A percentile compares a stretch with the other conserved stretches of the same genome.
Evolutionary conservation across 805 yeast species (phyloP).

Genomic region (Yamadazyma tumulicola): DNA sequence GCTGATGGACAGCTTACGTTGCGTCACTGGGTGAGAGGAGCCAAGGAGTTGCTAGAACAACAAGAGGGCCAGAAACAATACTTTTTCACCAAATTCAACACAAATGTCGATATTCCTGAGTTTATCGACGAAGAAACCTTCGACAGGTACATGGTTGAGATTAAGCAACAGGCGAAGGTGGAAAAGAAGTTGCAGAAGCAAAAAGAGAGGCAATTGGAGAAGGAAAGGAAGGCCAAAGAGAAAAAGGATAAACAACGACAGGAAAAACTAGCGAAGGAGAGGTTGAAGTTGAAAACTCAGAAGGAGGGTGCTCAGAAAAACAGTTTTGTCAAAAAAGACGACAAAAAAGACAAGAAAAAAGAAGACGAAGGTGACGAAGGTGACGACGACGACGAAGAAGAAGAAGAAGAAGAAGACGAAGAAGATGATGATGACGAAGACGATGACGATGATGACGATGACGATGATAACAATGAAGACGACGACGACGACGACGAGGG

Average conservation of each 20-base stretch:
- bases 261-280: conserved; percentile 3
- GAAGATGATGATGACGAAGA: conserved; percentile 5
- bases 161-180: conserved; percentile 22
- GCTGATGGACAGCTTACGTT: conserved; percentile 41
- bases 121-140: conserved; percentile 62
- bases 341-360: not conserved
- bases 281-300: conserved; percentile 2
- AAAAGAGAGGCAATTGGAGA: conserved; percentile 14
- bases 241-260: conserved; percentile 1
- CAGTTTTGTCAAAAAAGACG: conserved; percentile 5
- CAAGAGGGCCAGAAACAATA: conserved; percentile 41
- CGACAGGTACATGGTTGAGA: conserved; percentile 44
- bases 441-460: conserved; percentile 5
- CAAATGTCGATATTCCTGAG: conserved; percentile 63
- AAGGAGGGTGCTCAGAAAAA: too few relatives aligned
- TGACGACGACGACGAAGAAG: conserved; percentile 2
- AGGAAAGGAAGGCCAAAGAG: conserved; percentile 14
- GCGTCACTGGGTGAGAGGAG: conserved; percentile 86
- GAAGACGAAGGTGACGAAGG: conserved; percentile 4
- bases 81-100: conserved; percentile 72
- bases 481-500: conserved; percentile 5
- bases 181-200: conserved; percentile 12
- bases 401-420: conserved; percentile 3
- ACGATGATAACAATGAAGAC: conserved; percentile 6
- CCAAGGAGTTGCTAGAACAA: conserved; percentile 40